Conservation (phyloP, 2,329 filamentous ascomycete genomes). For the Botryotinia globosa region DNA sequence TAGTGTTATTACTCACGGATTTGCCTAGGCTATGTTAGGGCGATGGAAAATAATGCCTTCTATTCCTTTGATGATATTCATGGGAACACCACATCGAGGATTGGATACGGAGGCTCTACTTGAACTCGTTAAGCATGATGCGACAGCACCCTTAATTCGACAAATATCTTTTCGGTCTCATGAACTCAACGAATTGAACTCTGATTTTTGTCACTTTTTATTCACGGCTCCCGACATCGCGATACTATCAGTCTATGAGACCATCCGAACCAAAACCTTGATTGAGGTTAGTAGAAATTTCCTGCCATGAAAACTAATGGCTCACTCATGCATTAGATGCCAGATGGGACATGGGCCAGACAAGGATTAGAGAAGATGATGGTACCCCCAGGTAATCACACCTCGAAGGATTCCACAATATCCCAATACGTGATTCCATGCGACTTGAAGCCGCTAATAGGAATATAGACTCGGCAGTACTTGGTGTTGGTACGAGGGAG, state of each 20-base stretch:
- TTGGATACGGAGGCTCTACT: conserved; percentile 28
- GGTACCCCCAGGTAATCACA: conserved; percentile 15
- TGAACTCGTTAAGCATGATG: conserved; percentile 27
- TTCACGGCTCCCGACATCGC: conserved; percentile 22
- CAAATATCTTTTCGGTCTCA: conserved; percentile 28
- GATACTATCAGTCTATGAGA: conserved; percentile 30
- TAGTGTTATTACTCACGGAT: neutral
- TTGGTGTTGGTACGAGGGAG: conserved; percentile 16
- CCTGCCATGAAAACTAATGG: neutral
- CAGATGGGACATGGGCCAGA: conserved; percentile 19
- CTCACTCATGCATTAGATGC: conserved; percentile 3
- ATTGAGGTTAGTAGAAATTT: conserved; percentile 17
- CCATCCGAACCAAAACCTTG: conserved; percentile 25
- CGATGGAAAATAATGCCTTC: conserved; percentile 20
- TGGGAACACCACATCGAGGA: conserved; percentile 33
- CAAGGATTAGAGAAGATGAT: conserved; percentile 20
- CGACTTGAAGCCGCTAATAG: neutral
- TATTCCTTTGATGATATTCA: conserved; percentile 29
- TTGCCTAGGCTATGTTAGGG: conserved; percentile 12
- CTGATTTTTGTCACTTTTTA: conserved; percentile 24
- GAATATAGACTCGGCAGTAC: conserved; percentile 11
- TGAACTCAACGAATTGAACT: conserved; percentile 24
- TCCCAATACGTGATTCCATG: neutral
- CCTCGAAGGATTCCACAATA: neutral
- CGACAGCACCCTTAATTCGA: conserved; percentile 25